phyloP scores from a whole-genome alignment of 768 basidiomycete genomes.

The Suillus paluster region DNA sequence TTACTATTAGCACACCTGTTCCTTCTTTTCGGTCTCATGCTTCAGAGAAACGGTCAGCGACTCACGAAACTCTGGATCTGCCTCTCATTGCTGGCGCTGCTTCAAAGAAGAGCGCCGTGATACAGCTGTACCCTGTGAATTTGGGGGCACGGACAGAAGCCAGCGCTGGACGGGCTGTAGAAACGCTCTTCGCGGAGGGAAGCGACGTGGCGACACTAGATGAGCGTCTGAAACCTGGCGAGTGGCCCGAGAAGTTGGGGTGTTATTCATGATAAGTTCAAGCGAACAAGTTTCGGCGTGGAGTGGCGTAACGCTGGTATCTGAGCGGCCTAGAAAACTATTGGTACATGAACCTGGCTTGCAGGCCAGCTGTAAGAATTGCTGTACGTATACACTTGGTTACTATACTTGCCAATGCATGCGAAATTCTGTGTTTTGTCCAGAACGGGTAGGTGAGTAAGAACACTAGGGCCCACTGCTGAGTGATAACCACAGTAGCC shows the following conservation, averaged over 20 bases:
- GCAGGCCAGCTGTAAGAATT: constrained; percentile 11
- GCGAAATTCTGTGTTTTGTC: constrained; percentile 9
- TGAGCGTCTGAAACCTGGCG: constrained; percentile 50
- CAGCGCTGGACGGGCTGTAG: constrained; percentile 60
- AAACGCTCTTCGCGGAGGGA: constrained; percentile 53
- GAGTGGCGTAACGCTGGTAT: too few species aligned
- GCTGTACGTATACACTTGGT: neutral
- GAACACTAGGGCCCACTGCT: neutral
- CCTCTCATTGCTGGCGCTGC: constrained; percentile 43
- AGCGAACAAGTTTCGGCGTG: constrained; percentile 5
- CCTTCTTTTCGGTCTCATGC: constrained; percentile 81
- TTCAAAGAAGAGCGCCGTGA: constrained; percentile 56
- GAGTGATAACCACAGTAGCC: too few species aligned
- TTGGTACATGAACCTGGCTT: constrained; percentile 13
- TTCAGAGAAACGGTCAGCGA: constrained; percentile 65
- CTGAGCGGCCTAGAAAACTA: neutral
- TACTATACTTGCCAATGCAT: constrained; percentile 5
- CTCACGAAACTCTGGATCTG: constrained; percentile 59
- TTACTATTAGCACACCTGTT: constrained; percentile 65
- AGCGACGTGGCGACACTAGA: constrained; percentile 47
- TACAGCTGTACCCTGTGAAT: constrained; percentile 47
- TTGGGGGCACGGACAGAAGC: constrained; percentile 58
- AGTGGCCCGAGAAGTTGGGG: constrained; percentile 47
- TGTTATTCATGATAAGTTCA: constrained; percentile 41
- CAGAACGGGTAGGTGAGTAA: constrained; percentile 9